Base-by-base conservation (phyloP, 805 yeast species). In the Grigorovia yakushimaensis region DNA sequence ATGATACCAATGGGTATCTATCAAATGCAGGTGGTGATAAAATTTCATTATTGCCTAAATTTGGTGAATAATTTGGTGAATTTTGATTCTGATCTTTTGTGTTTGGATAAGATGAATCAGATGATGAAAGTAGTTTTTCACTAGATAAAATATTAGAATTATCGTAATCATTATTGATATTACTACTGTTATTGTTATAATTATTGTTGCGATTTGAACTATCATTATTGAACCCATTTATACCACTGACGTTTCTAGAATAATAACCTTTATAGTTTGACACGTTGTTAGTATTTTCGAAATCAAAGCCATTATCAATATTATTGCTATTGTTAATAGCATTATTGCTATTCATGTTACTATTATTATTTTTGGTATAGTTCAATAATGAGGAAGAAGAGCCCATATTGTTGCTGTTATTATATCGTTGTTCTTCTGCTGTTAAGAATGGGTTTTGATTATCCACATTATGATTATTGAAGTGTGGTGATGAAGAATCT, bases 1-100 rank as follows among this genome's bases (percentile, higher is more conserved):
- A 77, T 2, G 78, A 77, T 7, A 71, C 64, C 51, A 80, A 69
- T 5, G 91, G 89, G 56, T 83, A 83, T 54, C 88, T 70, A 62
- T 82, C 87, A 55, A 70, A 82, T 48, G 76, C 84, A 1, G 79
- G 72, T 4, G 86, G 82, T 1, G 72, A 62, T 47, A 60, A 55
- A 23, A 62, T 62, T 39, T 55, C 62, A 44, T 52, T 54, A 20
- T 47, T 50, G 3, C 55, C 47, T 3, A 55, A 20, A 35, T 19
- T 42, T 3, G 51, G 49, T 8, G 52, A 45, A 20, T 49, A 20
- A 35, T 19, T 42, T 3, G 51, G 49, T 8, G 52, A 45, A 20
- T 49, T 50, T 41, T 47, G 38, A 22, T 15, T 33, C 4, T 33
- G n/a, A 30, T 33, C 33, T 9, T 39, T 20, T 20, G 23, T 5